These are phyloP conservation scores for Papiliotrema fonsecae DNA, from an alignment of 1,284 basidiomycete genomes.

Conservation along the genomic window DNA sequence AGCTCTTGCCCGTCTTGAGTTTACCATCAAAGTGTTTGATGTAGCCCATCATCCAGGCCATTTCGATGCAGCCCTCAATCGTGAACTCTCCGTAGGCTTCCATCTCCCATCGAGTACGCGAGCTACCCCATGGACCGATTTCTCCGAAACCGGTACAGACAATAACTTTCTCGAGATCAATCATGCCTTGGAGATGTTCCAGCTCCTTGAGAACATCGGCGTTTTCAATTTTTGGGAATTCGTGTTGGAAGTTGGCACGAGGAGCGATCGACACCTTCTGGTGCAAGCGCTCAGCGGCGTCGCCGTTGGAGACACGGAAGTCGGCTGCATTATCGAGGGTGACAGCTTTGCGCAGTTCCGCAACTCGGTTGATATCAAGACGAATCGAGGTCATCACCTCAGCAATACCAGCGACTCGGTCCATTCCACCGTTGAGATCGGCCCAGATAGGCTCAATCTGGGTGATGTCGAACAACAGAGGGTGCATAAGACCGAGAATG, in stretches of 20 bases:
- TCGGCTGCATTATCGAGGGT: constrained; percentile 90
- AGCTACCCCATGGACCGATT: constrained; percentile 97
- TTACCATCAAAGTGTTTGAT: constrained; percentile 98
- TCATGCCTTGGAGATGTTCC: constrained; percentile 69
- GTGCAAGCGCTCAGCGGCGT: constrained; percentile 85
- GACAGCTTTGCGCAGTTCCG: constrained; percentile 86
- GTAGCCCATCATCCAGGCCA: constrained; percentile 99
- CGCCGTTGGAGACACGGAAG: constrained; percentile 86
- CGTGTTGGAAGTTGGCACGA: constrained; percentile 94
- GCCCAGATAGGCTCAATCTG: constrained; percentile 99
- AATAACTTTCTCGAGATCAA: constrained; percentile 92
- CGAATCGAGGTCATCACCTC: constrained; percentile 88
- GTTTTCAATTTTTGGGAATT: constrained; percentile 77
- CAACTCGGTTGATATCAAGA: constrained; percentile 66
- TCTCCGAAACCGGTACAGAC: constrained; percentile 96
- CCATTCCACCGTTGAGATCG: constrained; percentile 95
- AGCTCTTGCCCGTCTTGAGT: constrained; percentile 81
- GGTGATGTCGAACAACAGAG: constrained; percentile 98
- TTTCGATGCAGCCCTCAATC: constrained; percentile 96
- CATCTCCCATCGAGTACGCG: constrained; percentile 99
- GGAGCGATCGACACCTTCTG: constrained; percentile 91
- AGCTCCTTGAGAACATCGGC: constrained; percentile 66
- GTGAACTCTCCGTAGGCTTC: constrained; percentile 89
- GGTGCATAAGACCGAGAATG: constrained; percentile 97
- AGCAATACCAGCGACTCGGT: constrained; percentile 88